Conservation (phyloP, 495 filamentous ascomycete genomes). For the Aspergillus diversus region DNA sequence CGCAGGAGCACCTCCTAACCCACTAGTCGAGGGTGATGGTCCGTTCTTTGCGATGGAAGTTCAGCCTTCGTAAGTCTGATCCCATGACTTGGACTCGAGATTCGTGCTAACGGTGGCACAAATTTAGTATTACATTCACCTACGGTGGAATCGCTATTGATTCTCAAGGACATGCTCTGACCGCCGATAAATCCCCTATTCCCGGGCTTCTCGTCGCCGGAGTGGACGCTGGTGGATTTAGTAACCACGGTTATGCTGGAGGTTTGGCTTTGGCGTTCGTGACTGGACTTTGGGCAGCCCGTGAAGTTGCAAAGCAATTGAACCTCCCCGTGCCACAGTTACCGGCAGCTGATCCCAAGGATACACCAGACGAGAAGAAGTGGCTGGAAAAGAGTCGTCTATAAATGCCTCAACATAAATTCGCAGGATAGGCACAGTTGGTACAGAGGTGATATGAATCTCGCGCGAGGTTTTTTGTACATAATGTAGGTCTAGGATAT, state of each 20-base stretch:
- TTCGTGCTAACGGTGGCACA: neutral
- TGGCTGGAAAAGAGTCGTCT: conserved; percentile 1
- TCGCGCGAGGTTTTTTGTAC: no score
- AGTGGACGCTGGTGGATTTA: conserved; percentile 33
- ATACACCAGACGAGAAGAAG: conserved; percentile 4
- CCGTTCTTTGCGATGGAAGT: conserved; percentile 35
- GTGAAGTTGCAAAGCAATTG: conserved; percentile 22
- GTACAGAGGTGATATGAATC: no score
- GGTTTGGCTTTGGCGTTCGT: conserved; percentile 33
- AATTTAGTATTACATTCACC: conserved; percentile 33
- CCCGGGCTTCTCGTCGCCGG: conserved; percentile 30
- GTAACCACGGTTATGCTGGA: conserved; percentile 31
- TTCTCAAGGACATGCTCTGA: conserved; percentile 28
- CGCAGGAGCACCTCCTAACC: conserved; percentile 14
- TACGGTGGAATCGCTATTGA: conserved; percentile 32
- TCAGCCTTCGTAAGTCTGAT: conserved; percentile 31
- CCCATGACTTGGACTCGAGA: neutral
- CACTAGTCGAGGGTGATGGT: conserved; percentile 32
- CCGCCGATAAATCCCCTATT: conserved; percentile 21
- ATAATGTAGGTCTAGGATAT: no score
- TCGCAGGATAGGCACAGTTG: no score
- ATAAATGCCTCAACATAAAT: neutral
- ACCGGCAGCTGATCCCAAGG: conserved; percentile 22
- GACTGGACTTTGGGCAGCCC: conserved; percentile 31
- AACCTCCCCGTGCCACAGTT: conserved; percentile 26